These are phyloP conservation scores for Starmerella gropengiesseri DNA, from an alignment of 805 yeast genomes.

Conservation along the genomic window DNA sequence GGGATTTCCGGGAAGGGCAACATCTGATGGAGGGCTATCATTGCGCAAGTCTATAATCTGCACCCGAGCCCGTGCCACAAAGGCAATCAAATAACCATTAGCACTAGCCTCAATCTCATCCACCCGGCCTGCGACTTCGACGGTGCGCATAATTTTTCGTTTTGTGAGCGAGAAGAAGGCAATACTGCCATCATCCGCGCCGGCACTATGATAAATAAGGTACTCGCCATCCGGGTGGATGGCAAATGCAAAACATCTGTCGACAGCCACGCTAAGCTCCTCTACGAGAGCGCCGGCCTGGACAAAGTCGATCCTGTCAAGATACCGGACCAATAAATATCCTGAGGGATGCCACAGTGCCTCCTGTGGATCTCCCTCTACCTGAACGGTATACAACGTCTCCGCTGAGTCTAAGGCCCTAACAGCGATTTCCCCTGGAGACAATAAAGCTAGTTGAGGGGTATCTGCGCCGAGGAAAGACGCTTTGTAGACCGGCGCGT, in stretches of 20 bases:
- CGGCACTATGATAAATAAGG: not conserved
- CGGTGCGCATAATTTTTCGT: not conserved
- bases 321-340: not conserved
- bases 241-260: not conserved
- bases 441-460: not conserved
- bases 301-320: not conserved
- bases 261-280: not conserved
- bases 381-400: not conserved
- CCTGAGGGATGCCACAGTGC: constrained; percentile 3
- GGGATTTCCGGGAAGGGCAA: not conserved
- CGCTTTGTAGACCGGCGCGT: not conserved
- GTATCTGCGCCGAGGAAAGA: too few species aligned
- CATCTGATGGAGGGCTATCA: not conserved
- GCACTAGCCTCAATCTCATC: not conserved
- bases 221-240: constrained; percentile 6
- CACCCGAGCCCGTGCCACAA: not conserved
- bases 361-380: constrained; percentile 1
- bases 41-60: constrained; percentile 1
- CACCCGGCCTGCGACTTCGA: not conserved
- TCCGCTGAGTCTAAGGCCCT: not conserved
- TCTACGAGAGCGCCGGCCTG: not conserved
- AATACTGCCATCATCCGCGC: not conserved
- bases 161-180: not conserved
- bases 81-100: constrained; percentile 3
- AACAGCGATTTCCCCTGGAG: not conserved